phyloP scores from a whole-genome alignment of 345 rosid species.

The Aquilaria yunnanensis region DNA sequence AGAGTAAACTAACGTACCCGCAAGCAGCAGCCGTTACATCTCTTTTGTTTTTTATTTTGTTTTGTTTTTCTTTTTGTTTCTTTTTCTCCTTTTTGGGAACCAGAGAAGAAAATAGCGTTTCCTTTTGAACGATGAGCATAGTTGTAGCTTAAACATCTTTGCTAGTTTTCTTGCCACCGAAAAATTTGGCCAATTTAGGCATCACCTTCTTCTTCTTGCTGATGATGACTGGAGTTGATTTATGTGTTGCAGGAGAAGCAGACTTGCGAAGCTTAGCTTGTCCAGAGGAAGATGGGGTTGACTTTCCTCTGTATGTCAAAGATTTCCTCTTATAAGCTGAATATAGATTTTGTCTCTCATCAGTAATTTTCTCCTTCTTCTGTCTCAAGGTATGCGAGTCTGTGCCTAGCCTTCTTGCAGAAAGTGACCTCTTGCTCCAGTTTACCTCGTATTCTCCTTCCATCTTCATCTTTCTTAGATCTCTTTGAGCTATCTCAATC shows the following conservation, averaged over 20 bases:
- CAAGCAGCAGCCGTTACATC: too few species aligned
- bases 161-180: slow-evolving; percentile 30
- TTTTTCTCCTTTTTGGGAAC: too few species aligned
- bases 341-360: slow-evolving; percentile 18
- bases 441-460: slow-evolving; percentile 47
- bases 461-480: slow-evolving; percentile 35
- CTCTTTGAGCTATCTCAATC: slow-evolving; percentile 43
- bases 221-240: slow-evolving; percentile 35
- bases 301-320: slow-evolving; percentile 23
- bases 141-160: too few species aligned
- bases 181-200: slow-evolving; percentile 52
- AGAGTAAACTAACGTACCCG: too few species aligned
- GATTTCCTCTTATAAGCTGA: slow-evolving; percentile 28
- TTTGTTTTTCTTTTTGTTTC: too few species aligned
- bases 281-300: slow-evolving; percentile 22
- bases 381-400: slow-evolving; percentile 37
- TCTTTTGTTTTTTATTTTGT: too few species aligned
- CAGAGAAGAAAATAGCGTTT: too few species aligned
- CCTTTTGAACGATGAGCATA: too few species aligned
- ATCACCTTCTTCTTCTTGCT: slow-evolving; percentile 54
- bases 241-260: slow-evolving; percentile 39
- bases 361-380: slow-evolving; percentile 14
- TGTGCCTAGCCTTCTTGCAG: slow-evolving; percentile 38
- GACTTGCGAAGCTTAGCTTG: slow-evolving; percentile 35
- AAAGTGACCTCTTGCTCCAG: slow-evolving; percentile 40